A percentile compares a stretch with the other conserved stretches of the same genome.
Evolutionary conservation across 257 asterid genomes (phyloP).

Genomic region (Penstemon eatonii): DNA sequence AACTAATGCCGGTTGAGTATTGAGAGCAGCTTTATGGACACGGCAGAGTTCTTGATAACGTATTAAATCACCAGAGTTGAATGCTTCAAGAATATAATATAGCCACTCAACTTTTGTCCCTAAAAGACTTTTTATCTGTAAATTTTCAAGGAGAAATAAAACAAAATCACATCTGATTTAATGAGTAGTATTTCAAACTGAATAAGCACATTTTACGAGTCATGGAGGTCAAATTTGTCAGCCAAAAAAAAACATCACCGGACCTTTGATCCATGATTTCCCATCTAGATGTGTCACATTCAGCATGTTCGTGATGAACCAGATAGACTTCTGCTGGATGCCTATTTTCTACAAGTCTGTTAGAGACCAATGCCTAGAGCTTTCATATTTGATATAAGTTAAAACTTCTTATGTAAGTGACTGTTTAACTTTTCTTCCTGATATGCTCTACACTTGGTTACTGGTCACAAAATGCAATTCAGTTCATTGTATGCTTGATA

Average conservation of each 20-base stretch:
- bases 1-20: constrained; percentile 82
- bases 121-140: constrained; percentile 79
- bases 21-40: constrained; percentile 80
- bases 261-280: background rate
- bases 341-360: background rate
- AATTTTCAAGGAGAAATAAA: constrained; percentile 8
- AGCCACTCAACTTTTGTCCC: constrained; percentile 94
- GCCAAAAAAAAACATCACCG: no score
- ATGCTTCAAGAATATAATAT: constrained; percentile 85
- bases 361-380: background rate
- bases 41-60: constrained; percentile 85
- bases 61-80: constrained; percentile 77
- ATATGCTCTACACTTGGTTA: background rate
- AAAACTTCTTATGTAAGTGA: background rate
- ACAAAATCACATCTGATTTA: constrained; percentile 10
- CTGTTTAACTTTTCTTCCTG: background rate
- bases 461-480: background rate
- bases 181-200: background rate
- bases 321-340: background rate
- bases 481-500: background rate
- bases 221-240: background rate
- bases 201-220: constrained; percentile 15
- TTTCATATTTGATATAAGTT: no score
- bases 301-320: no score
- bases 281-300: background rate